Evolutionary conservation across 805 yeast species (phyloP), one percentile per base, ranked within the genome.

Genomic region (Tetrapisispora nanseiensis): DNA sequence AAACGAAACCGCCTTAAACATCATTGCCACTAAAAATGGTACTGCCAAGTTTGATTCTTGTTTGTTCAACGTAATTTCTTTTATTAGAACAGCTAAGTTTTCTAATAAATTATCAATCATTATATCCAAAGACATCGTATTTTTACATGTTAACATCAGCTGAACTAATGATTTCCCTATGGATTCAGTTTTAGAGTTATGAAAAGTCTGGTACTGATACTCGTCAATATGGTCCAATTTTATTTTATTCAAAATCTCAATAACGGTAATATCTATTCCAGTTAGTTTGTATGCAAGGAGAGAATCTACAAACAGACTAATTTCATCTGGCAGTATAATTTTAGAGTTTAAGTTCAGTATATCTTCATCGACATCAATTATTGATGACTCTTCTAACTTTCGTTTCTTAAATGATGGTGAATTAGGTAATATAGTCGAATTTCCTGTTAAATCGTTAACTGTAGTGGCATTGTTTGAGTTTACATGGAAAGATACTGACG

Each of bases 1-100:
- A 58, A 78, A 84, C 18, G 60, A 68, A 6, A 81, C 57, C 1
- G 76, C 53, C 40, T 75, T 74, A 49, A 76, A 76, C 30, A 82
- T 62, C 31, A 83, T 50, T 1, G 82, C 68, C 2, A 81, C 53
- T 12, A 83, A 48, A 53, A 78, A 81, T 1, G 92, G 92, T 3
- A 79, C 64, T 0, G 62, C 57, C 23, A 57, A 42, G 16, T 51
- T 49, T 19, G 58, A 52, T 33, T 57, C 63, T n/a, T 41, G 28
- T 29, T 46, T 35, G 30, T 53, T 34, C 12, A 52, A 45, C 15
- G 56, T 47, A n/a, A 61, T 56, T 31, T 50, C 55, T 39, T 53
- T 54, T n/a, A 61, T 58, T 13, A 59, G 42, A 7, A 45, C 39
- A 9, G 62, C 61, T 19, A 59, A 36, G 29, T 45, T 44, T 33